Evolutionary conservation across 2,329 filamentous ascomycete genomes (phyloP), one percentile per base, ranked within the genome.

Genomic region (Cryphonectria nitschkei): DNA sequence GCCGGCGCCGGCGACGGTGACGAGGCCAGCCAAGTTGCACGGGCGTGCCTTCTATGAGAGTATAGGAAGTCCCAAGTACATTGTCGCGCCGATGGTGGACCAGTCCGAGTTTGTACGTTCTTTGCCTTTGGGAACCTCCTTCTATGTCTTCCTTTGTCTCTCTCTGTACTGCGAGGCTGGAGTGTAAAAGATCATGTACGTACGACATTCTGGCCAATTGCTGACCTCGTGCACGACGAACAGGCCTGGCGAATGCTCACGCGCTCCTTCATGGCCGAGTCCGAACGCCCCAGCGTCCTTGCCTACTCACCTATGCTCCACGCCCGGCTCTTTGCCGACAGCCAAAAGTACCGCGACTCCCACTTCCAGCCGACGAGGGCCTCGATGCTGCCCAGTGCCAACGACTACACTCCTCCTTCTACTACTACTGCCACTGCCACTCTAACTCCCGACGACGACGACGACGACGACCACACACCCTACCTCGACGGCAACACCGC

Each of bases 201-300:
- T 9, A 37, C 34, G 26, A 37, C 3, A 7, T 9, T 37, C 37
- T 37, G 37, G 4, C 8, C 37, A 9, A 37, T 11, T 39, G 37
- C 37, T 39, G 11, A 39, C 37, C 37, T 39, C 37, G 11, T 39
- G 37, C 14, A 16, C 13, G 29, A 41, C 74, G 97, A 95, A 96
- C 95, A 97, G 95, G 96, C 95, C 76, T 99, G 96, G 96, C 93
- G 96, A 76, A 91, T 98, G 87, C 90, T 99, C 75, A 93, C 93
- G n/a, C 91, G 96, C 75, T 98, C 95, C 8, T 98, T 97, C 82
- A 89, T 98, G 76, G 86, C 92, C 1, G 82, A 90, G 7, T 84
- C 89, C 65, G 85, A 90, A 68, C 87, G 89, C 62, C 84, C 86
- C 68, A 87, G 85, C 32, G 84, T 98, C 46, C 88, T 98, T 61